Evolutionary conservation across 306 rosid genomes (phyloP).

Genomic region (barrel medic (Medicago truncatula)): MtrunA17r5.0-ANR NC_053042.1:877501-878000

Average conservation of each 20-base stretch:
- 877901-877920: background rate
- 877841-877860: constrained; percentile 62
- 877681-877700: background rate
- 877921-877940: background rate
- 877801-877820: constrained; percentile 85
- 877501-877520: background rate
- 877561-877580: background rate
- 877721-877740: background rate
- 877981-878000: constrained; percentile 12
- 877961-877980: constrained; percentile 24
- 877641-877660: constrained; percentile 25
- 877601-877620: constrained; percentile 9
- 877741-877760: constrained; percentile 1
- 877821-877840: constrained; percentile 73
- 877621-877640: constrained; percentile 28
- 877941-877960: background rate
- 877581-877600: constrained; percentile 17
- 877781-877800: background rate
- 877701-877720: background rate
- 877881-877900: constrained; percentile 27
- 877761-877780: background rate
- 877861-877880: constrained; percentile 44
- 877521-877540: background rate
- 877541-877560: background rate
- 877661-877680: background rate